These are phyloP conservation scores for Lagenidium giganteum DNA, from an alignment of 352 stramenopile species.

Conservation along the genomic window DNA sequence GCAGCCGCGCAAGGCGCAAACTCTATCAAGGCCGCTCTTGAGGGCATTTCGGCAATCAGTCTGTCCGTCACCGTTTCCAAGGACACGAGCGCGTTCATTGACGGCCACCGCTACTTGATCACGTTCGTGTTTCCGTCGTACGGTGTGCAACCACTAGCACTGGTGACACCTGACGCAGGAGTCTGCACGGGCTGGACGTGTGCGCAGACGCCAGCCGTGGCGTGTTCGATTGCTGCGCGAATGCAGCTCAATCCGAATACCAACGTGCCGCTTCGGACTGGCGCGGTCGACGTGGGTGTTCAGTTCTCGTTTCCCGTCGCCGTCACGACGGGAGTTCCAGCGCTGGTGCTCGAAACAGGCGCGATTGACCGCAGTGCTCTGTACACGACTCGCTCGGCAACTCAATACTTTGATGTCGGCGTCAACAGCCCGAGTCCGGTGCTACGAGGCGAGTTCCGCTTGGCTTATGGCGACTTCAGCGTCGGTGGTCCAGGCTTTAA, in stretches of 20 bases:
- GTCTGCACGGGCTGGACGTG: constrained; percentile 37
- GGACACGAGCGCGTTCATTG: constrained; percentile 35
- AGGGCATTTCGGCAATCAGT: constrained; percentile 31
- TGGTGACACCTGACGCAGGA: constrained; percentile 11
- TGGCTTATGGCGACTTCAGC: constrained; percentile 57
- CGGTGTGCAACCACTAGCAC: constrained; percentile 31
- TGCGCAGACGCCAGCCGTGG: constrained; percentile 5
- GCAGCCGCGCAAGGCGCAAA: constrained; percentile 18
- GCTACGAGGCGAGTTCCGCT: constrained; percentile 34
- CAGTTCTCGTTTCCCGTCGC: constrained; percentile 45
- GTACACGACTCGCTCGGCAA: constrained; percentile 35
- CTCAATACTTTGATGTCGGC: constrained; percentile 63
- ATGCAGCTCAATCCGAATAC: constrained; percentile 42
- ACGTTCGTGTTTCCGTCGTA: constrained; percentile 48
- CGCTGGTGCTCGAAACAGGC: constrained; percentile 38
- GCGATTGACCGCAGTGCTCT: constrained; percentile 17
- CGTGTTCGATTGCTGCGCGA: constrained; percentile 25
- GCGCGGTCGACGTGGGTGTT: constrained; percentile 44
- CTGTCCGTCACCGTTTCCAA: constrained; percentile 32
- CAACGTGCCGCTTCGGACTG: constrained; percentile 27
- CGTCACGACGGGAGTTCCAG: constrained; percentile 23
- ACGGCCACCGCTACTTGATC: constrained; percentile 41
- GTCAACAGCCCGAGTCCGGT: constrained; percentile 36
- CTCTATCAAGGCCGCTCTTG: constrained; percentile 34
- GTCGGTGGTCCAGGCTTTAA: constrained; percentile 12